Evolutionary conservation across 2,329 filamentous ascomycete genomes (phyloP).

Genomic region (Ceratocystis colombiana): DNA sequence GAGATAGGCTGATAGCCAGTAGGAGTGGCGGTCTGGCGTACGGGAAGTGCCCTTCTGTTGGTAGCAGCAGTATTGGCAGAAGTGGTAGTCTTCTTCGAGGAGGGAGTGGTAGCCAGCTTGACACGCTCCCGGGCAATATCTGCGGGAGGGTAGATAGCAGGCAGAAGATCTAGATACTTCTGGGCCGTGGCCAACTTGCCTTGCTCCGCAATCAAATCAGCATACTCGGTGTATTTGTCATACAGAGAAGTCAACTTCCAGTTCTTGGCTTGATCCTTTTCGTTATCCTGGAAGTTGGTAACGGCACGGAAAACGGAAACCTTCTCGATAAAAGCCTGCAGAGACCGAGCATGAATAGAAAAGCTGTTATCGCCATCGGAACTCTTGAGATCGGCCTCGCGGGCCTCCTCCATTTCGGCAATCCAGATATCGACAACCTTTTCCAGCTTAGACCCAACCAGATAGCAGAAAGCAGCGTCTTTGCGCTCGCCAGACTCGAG

Average conservation of each 20-base stretch:
- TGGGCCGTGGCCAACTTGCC: slow-evolving; percentile 79
- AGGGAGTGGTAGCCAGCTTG: slow-evolving; percentile 61
- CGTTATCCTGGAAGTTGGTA: slow-evolving; percentile 76
- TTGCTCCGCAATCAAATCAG: slow-evolving; percentile 84
- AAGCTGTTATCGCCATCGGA: slow-evolving; percentile 68
- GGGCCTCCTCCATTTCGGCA: slow-evolving; percentile 73
- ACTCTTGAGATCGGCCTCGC: slow-evolving; percentile 62
- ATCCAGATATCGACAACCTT: slow-evolving; percentile 96
- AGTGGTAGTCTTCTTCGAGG: slow-evolving; percentile 29
- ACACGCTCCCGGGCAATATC: slow-evolving; percentile 79
- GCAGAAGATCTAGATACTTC: slow-evolving; percentile 82
- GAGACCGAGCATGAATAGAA: slow-evolving; percentile 75
- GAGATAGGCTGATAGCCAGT: slow-evolving; percentile 31
- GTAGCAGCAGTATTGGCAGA: slow-evolving; percentile 28
- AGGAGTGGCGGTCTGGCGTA: slow-evolving; percentile 31
- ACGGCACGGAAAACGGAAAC: slow-evolving; percentile 93
- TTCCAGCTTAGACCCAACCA: slow-evolving; percentile 91
- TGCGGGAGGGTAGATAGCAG: slow-evolving; percentile 70
- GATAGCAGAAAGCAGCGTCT: slow-evolving; percentile 91
- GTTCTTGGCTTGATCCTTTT: slow-evolving; percentile 58
- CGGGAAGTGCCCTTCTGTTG: slow-evolving; percentile 20
- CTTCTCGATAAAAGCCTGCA: slow-evolving; percentile 96
- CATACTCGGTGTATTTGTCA: slow-evolving; percentile 93
- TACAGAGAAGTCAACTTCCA: slow-evolving; percentile 89
- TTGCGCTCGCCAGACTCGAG: slow-evolving; percentile 68